Evolutionary conservation across 2,329 filamentous ascomycete genomes (phyloP).

Genomic region (Chrysosporium keratinophilum): DNA sequence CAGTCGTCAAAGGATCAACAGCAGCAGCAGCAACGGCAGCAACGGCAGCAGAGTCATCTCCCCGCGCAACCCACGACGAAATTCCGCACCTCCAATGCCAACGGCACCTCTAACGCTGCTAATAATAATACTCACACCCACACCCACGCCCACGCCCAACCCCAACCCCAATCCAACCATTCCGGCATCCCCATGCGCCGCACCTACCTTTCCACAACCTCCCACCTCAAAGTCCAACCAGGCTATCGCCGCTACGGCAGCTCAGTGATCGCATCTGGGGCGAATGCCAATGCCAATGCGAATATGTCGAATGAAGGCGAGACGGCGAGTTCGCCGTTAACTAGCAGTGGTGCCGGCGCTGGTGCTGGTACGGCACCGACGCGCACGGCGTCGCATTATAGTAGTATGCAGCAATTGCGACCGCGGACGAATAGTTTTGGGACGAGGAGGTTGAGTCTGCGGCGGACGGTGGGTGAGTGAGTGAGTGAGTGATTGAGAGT

Average conservation of each 20-base stretch:
- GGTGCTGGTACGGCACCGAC: not conserved
- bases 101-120: too few relatives aligned
- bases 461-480: not conserved
- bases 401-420: constrained; percentile 30
- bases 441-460: constrained; percentile 27
- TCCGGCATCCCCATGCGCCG: constrained; percentile 31
- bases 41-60: constrained; percentile 18
- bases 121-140: too few relatives aligned
- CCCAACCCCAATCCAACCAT: constrained; percentile 23
- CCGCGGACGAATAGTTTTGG: constrained; percentile 31
- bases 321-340: constrained; percentile 6
- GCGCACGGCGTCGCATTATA: constrained; percentile 28
- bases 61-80: constrained; percentile 10
- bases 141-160: not conserved
- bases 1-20: constrained; percentile 20
- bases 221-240: constrained; percentile 33
- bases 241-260: constrained; percentile 31
- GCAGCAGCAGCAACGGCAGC: constrained; percentile 16
- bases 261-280: constrained; percentile 11
- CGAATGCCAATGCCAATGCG: not conserved
- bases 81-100: too few relatives aligned
- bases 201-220: constrained; percentile 29
- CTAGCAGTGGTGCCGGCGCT: too few relatives aligned
- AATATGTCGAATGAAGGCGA: not conserved
- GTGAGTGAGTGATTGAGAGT: not conserved